Evolutionary conservation across 108 stramenopile genomes (phyloP).

Genomic region (Cyclotella baltica): DNA sequence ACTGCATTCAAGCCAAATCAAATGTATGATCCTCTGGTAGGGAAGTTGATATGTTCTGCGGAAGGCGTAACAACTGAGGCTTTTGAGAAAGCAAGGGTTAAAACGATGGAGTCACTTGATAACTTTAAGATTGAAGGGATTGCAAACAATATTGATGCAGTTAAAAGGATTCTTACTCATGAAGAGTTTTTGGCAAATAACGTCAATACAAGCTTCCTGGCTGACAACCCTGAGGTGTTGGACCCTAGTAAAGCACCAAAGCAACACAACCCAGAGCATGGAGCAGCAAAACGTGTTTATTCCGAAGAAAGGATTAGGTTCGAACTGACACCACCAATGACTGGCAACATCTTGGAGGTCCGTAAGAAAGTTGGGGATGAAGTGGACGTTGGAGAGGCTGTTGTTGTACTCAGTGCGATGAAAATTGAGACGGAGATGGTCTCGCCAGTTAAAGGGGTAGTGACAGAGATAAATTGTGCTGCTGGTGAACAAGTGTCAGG

Average conservation of each 20-base stretch:
- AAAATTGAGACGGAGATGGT: conserved; percentile 86
- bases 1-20: conserved; percentile 66
- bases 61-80: conserved; percentile 59
- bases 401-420: conserved; percentile 86
- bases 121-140: conserved; percentile 79
- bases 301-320: conserved; percentile 53
- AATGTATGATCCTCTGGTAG: conserved; percentile 85
- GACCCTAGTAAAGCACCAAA: conserved; percentile 36
- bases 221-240: conserved; percentile 49
- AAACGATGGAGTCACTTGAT: conserved; percentile 61
- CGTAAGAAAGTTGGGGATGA: conserved; percentile 65
- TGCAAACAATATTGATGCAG: conserved; percentile 65
- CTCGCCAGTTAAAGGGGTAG: conserved; percentile 69
- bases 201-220: conserved; percentile 75
- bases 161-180: conserved; percentile 69
- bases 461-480: conserved; percentile 49
- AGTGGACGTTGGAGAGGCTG: conserved; percentile 71
- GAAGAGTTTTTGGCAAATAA: conserved; percentile 63
- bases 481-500: conserved; percentile 72
- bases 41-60: conserved; percentile 84
- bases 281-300: conserved; percentile 39
- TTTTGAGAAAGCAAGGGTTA: conserved; percentile 54
- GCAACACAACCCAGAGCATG: conserved; percentile 22
- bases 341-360: conserved; percentile 76
- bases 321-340: conserved; percentile 77